A percentile compares a stretch with the other conserved stretches of the same genome.
These are phyloP conservation scores for Xylaria sp. DNA, from an alignment of 2,329 filamentous ascomycete genomes.

Conservation along the genomic window DNA sequence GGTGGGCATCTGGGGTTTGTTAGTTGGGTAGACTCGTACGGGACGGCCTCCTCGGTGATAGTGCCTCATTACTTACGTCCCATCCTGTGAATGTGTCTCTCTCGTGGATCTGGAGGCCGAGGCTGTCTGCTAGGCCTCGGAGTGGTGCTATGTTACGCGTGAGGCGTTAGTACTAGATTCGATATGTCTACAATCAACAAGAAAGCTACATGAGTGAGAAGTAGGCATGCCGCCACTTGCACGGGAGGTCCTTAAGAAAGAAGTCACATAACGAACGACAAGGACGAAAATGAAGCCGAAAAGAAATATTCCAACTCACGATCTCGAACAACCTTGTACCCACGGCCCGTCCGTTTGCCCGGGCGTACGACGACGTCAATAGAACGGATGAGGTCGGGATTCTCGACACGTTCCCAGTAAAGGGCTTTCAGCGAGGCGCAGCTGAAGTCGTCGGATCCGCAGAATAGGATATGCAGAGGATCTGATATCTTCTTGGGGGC, in stretches of 20 bases:
- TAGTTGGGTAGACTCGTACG: neutral
- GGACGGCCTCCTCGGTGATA: neutral
- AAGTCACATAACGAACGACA: neutral
- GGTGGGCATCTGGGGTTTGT: constrained; percentile 62
- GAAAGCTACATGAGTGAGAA: neutral
- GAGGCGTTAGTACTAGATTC: constrained; percentile 15
- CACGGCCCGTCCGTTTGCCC: constrained; percentile 80
- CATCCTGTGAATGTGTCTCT: constrained; percentile 86
- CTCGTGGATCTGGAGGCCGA: constrained; percentile 76
- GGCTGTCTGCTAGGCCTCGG: constrained; percentile 69
- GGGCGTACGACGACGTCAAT: constrained; percentile 89
- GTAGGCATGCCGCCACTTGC: neutral
- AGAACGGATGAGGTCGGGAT: constrained; percentile 70
- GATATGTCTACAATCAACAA: neutral
- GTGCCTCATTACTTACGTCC: constrained; percentile 64
- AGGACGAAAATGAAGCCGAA: neutral
- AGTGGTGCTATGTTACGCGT: constrained; percentile 72
- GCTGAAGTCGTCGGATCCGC: constrained; percentile 93
- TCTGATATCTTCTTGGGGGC: constrained; percentile 52
- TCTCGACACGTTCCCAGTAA: constrained; percentile 65
- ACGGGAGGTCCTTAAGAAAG: neutral
- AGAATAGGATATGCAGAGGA: constrained; percentile 88
- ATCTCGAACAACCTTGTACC: constrained; percentile 73
- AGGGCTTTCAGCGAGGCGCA: constrained; percentile 79
- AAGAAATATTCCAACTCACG: constrained; percentile 57